Base-by-base conservation (phyloP, 345 rosid species). In the Hypericum androsaemum region DNA sequence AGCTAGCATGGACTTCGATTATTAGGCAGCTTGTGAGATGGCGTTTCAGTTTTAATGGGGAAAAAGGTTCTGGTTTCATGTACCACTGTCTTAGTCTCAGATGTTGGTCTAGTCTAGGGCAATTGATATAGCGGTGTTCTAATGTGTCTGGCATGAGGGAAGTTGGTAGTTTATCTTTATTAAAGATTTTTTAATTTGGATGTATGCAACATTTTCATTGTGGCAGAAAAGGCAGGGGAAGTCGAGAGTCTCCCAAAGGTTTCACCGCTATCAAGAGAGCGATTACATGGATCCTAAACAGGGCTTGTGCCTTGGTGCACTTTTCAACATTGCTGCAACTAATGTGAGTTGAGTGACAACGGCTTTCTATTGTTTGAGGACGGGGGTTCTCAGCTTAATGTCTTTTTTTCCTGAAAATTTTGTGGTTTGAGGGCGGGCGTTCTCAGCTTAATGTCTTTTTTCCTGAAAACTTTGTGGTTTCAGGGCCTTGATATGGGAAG, bases 401-500 rank as follows among this genome's bases (percentile, higher is more conserved):
- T 0, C n/a, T n/a, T 64, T 48, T 57, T 54, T 42, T 12, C 7
- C 48, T 39, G 45, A 15, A 39, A 10, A 8, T 61, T 37, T 63
- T 48, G 12, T 62, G 52, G 37, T 57, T 39, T n/a, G 60, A 85
- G 98, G 98, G 98, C 58, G n/a, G n/a, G n/a, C n/a, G n/a, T n/a
- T n/a, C n/a, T n/a, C n/a, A n/a, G n/a, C n/a, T n/a, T n/a, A n/a
- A 17, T 38, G 56, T 37, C 48, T 64, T 48, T 57, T 54, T 42
- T 12, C 7, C 48, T 39, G 45, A 15, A 39, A 10, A 8, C 58
- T 37, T 63, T 48, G 12, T 62, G 52, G 37, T 57, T 39, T n/a
- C 62, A 85, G 98, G 98, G 98, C 58, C 89, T 84, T 54, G 94
- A 92, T 67, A 72, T 49, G 79, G 95, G 96, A 59, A 77, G 96